Evolutionary conservation across 2,329 filamentous ascomycete species (phyloP).

Genomic region (Exophiala aquamarina): DNA sequence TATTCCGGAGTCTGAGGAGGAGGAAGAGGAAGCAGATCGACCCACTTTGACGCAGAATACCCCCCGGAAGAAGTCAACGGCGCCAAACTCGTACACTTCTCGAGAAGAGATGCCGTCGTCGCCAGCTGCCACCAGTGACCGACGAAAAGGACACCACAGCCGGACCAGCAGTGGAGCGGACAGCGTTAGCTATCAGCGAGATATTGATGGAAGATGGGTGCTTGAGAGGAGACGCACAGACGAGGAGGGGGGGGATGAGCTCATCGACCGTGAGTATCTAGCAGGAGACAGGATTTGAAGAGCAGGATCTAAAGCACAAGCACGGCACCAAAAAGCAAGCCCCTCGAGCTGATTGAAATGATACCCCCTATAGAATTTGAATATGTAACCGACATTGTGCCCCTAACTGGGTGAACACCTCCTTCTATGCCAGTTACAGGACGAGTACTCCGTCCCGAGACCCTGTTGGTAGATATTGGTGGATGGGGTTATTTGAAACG

Average conservation of each 20-base stretch:
- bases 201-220: slow-evolving; percentile 37
- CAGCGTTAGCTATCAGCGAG: slow-evolving; percentile 37
- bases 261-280: slow-evolving; percentile 34
- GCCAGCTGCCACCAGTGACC: slow-evolving; percentile 8
- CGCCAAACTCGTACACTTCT: slow-evolving; percentile 17
- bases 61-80: slow-evolving; percentile 21
- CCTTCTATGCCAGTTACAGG: too few relatives aligned
- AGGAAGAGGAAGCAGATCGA: slow-evolving; percentile 25
- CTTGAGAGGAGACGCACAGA: slow-evolving; percentile 36
- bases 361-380: too few relatives aligned
- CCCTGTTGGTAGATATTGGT: too few relatives aligned
- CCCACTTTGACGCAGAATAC: slow-evolving; percentile 31
- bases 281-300: slow-evolving; percentile 30
- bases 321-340: too few relatives aligned
- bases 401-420: too few relatives aligned
- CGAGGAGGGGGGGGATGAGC: slow-evolving; percentile 35
- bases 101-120: slow-evolving; percentile 23
- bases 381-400: too few relatives aligned
- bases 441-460: too few relatives aligned
- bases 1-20: slow-evolving; percentile 31
- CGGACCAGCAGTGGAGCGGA: slow-evolving; percentile 36
- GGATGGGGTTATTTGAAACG: too few relatives aligned
- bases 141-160: slow-evolving; percentile 31
- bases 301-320: too few relatives aligned
- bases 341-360: too few relatives aligned